Percentiles rank a stretch among this genome's conserved stretches.
phyloP scores from a whole-genome alignment of 2,329 filamentous ascomycete species.

The Clarireedia paspali region DNA sequence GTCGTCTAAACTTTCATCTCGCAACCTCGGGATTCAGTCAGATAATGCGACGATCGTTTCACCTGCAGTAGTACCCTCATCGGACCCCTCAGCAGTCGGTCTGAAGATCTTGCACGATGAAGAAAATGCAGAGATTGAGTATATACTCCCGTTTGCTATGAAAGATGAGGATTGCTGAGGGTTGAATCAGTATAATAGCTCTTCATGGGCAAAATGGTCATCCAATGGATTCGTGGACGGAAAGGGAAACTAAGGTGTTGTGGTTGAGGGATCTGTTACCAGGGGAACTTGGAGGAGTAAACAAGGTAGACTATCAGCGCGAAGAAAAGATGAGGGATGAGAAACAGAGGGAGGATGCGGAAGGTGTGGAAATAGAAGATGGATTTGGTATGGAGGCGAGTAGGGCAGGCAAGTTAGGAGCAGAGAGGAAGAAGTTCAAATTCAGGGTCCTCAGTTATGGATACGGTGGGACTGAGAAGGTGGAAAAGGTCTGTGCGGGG shows the following conservation, averaged over 20 bases:
- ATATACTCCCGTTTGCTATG: neutral
- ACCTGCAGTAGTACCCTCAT: neutral
- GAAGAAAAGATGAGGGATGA: neutral
- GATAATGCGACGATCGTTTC: too few species aligned
- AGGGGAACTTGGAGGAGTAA: neutral
- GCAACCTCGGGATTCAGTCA: neutral
- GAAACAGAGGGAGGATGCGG: too few species aligned
- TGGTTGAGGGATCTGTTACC: constrained; percentile 6
- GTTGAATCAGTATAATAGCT: constrained; percentile 3
- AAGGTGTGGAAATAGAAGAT: too few species aligned
- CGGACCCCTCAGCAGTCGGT: neutral
- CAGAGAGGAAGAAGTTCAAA: neutral
- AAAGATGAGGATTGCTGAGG: neutral
- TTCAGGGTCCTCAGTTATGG: constrained; percentile 1
- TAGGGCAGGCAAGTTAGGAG: neutral
- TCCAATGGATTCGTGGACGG: neutral
- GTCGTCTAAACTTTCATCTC: neutral
- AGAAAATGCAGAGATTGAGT: constrained; percentile 3
- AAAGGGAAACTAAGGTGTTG: neutral
- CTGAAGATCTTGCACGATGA: neutral
- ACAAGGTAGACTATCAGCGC: neutral
- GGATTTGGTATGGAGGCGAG: neutral
- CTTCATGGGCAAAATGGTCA: constrained; percentile 5
- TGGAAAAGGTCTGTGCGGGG: neutral
- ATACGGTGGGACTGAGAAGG: neutral